Percentiles rank a stretch among this genome's conserved stretches.
phyloP scores from a whole-genome alignment of 2,329 filamentous ascomycete genomes.

The Cryphonectria naterciae region DNA sequence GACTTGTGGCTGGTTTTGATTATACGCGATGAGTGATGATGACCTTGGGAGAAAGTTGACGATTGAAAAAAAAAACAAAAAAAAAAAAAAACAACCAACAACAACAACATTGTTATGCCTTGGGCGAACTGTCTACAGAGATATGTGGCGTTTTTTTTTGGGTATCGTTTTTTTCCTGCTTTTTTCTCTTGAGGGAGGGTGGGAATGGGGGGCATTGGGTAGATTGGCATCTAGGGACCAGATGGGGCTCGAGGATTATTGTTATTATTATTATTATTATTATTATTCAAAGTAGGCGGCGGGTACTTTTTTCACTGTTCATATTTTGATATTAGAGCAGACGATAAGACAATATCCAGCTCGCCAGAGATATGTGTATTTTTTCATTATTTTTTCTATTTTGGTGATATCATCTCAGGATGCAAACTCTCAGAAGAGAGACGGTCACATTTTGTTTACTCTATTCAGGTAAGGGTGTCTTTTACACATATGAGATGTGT shows the following conservation, averaged over 20 bases:
- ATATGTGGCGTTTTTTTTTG: neutral
- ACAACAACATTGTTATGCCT: neutral
- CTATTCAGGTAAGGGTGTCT: neutral
- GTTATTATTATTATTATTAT: neutral
- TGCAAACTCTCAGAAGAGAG: neutral
- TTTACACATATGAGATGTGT: neutral
- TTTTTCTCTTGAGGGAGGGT: neutral
- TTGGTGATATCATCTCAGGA: neutral
- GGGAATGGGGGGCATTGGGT: neutral
- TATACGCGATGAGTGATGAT: neutral
- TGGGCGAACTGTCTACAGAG: neutral
- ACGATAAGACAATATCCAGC: neutral
- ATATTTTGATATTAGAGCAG: neutral
- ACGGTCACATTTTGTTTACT: neutral
- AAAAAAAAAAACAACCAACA: no score
- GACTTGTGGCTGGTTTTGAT: neutral
- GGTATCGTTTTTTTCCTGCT: no score
- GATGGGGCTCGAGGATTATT: neutral
- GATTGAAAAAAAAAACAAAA: neutral
- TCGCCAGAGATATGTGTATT: neutral
- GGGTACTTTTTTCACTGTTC: neutral
- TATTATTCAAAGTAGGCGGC: neutral
- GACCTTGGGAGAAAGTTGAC: neutral
- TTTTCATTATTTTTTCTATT: neutral
- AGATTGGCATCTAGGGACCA: neutral